Conservation (phyloP, 768 basidiomycete species). For the Rhizopogon rudus region DNA sequence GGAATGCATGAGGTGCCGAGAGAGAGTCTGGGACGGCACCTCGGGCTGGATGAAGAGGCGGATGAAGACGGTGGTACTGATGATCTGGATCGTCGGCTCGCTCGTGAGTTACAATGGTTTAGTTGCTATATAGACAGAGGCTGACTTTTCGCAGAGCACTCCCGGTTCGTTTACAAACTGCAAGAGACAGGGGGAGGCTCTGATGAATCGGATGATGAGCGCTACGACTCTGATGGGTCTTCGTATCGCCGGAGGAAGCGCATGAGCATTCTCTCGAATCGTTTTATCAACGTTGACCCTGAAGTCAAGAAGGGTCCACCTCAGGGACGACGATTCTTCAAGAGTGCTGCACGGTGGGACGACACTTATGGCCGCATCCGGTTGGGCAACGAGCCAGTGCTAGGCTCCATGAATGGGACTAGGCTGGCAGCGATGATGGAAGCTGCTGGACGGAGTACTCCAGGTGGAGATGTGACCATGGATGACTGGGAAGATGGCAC, state of each 20-base stretch:
- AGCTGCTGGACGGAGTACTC: constrained; percentile 15
- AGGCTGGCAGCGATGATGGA: constrained; percentile 21
- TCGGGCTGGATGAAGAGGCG: constrained; percentile 45
- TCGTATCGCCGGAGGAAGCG: constrained; percentile 41
- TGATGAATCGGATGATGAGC: constrained; percentile 45
- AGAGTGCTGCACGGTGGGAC: constrained; percentile 37
- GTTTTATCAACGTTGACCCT: constrained; percentile 46
- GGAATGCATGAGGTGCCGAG: constrained; percentile 80
- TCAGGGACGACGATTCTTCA: constrained; percentile 53
- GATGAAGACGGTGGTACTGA: constrained; percentile 44
- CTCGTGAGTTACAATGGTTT: constrained; percentile 44
- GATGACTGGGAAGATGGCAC: constrained; percentile 28
- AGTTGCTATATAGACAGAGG: neutral
- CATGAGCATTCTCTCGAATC: constrained; percentile 66
- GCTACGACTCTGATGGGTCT: constrained; percentile 47
- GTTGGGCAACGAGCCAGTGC: constrained; percentile 17
- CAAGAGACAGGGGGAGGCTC: constrained; percentile 45
- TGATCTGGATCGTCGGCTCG: constrained; percentile 63
- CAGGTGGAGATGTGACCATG: constrained; percentile 10
- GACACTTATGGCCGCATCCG: constrained; percentile 19
- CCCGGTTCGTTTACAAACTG: constrained; percentile 57
- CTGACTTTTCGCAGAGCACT: constrained; percentile 44
- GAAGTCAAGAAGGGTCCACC: constrained; percentile 26
- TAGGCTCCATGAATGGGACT: constrained; percentile 14
- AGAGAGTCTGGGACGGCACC: constrained; percentile 59